phyloP scores from a whole-genome alignment of 805 yeast species.

The Wickerhamiella azyma region DNA sequence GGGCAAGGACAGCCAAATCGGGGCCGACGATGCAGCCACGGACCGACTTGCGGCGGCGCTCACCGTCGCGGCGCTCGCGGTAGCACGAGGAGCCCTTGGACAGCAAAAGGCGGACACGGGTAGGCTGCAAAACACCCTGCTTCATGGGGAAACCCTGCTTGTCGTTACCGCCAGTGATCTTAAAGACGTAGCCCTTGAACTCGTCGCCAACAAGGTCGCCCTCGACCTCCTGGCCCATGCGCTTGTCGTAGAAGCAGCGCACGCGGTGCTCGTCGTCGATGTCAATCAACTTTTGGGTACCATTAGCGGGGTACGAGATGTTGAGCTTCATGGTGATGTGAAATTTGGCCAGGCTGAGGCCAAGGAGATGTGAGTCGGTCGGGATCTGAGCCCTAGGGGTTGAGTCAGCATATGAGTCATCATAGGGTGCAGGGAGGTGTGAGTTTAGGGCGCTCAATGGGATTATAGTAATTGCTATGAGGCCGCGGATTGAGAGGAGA shows the following conservation, averaged over 20 bases:
- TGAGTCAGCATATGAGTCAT: background rate
- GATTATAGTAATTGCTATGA: no score
- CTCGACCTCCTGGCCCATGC: constrained; percentile 99
- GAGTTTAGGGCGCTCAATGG: no score
- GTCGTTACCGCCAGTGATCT: constrained; percentile 99
- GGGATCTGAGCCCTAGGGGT: constrained; percentile 1
- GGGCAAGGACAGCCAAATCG: constrained; percentile 91
- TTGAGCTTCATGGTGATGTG: constrained; percentile 50
- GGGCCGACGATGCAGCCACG: constrained; percentile 98
- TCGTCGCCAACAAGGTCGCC: constrained; percentile 98
- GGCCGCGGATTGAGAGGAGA: no score
- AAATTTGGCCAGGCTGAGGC: constrained; percentile 2
- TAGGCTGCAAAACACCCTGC: constrained; percentile 99
- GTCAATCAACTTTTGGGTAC: constrained; percentile 96
- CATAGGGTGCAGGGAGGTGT: no score
- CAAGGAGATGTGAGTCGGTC: constrained; percentile 5
- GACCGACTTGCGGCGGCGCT: constrained; percentile 99
- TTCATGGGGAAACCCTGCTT: constrained; percentile 99
- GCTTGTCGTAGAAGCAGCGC: constrained; percentile 97
- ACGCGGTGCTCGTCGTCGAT: constrained; percentile 98
- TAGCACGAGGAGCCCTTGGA: constrained; percentile 94
- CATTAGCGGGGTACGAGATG: constrained; percentile 99
- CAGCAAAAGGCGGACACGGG: constrained; percentile 94
- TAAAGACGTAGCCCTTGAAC: constrained; percentile 98
- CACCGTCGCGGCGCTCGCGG: constrained; percentile 99